These are phyloP conservation scores for Trichoderma hamatum DNA, from an alignment of 2,329 filamentous ascomycete genomes.

Conservation along the genomic window DNA sequence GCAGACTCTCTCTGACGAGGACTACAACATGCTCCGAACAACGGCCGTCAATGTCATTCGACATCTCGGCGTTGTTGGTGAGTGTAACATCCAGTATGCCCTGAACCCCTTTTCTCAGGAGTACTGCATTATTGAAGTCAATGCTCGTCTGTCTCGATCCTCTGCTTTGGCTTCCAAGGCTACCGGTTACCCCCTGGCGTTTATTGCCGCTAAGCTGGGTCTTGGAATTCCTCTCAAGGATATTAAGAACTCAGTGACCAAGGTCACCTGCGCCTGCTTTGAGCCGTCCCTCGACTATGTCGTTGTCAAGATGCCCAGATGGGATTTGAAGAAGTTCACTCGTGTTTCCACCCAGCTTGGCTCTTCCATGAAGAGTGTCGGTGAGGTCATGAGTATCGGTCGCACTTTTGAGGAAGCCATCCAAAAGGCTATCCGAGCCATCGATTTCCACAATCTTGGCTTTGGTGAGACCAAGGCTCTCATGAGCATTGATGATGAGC, in stretches of 20 bases:
- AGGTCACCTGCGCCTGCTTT: conserved; percentile 95
- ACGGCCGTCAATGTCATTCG: conserved; percentile 97
- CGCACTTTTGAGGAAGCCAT: conserved; percentile 97
- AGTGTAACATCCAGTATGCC: conserved; percentile 99
- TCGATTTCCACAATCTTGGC: conserved; percentile 93
- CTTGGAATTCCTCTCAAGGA: conserved; percentile 94
- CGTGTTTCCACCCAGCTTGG: conserved; percentile 93
- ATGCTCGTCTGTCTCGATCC: conserved; percentile 91
- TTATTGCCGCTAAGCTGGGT: conserved; percentile 95
- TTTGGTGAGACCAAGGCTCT: conserved; percentile 90
- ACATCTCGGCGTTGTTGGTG: conserved; percentile 94
- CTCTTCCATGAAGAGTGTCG: conserved; percentile 99
- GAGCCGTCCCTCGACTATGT: conserved; percentile 98
- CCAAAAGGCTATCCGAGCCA: conserved; percentile 93
- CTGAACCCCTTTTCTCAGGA: conserved; percentile 93
- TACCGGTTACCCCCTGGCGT: conserved; percentile 93
- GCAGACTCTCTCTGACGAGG: conserved; percentile 93
- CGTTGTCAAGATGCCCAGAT: conserved; percentile 97
- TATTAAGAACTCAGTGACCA: conserved; percentile 94
- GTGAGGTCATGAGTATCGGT: conserved; percentile 98
- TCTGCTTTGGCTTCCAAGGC: conserved; percentile 96
- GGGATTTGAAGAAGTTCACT: conserved; percentile 99
- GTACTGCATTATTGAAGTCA: conserved; percentile 99
- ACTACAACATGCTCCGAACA: conserved; percentile 98
- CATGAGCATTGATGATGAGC: conserved; percentile 93